A percentile compares a stretch with the other conserved stretches of the same genome.
phyloP scores from a whole-genome alignment of 495 filamentous ascomycete species.

The Chlorociboria aeruginascens region DNA sequence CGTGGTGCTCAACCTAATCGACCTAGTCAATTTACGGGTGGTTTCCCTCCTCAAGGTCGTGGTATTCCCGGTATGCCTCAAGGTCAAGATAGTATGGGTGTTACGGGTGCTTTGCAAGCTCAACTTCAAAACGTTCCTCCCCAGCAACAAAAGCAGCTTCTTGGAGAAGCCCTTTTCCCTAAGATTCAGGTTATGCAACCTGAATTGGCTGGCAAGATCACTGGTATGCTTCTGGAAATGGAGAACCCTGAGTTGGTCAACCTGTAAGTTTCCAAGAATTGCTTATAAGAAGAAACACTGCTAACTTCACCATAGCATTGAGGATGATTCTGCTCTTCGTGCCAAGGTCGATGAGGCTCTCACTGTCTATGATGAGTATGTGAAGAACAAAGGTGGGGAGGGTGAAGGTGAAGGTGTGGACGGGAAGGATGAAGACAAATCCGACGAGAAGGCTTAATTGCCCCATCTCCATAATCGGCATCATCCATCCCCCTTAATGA shows the following conservation, averaged over 20 bases:
- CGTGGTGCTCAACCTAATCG: slow-evolving; percentile 27
- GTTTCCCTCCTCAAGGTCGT: slow-evolving; percentile 25
- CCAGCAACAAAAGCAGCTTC: slow-evolving; percentile 88
- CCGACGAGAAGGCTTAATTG: slow-evolving; percentile 43
- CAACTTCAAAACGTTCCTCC: slow-evolving; percentile 30
- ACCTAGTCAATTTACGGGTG: slow-evolving; percentile 30
- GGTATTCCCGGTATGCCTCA: slow-evolving; percentile 22
- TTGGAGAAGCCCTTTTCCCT: slow-evolving; percentile 94
- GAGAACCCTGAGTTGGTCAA: slow-evolving; percentile 85
- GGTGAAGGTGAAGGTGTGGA: slow-evolving; percentile 28
- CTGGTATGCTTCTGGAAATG: slow-evolving; percentile 99
- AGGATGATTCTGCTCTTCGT: slow-evolving; percentile 79
- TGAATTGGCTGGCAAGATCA: slow-evolving; percentile 96
- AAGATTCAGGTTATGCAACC: slow-evolving; percentile 93
- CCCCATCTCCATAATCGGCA: slow-evolving; percentile 11
- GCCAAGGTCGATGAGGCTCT: slow-evolving; percentile 96
- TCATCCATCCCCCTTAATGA: slow-evolving; percentile 17
- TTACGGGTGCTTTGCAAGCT: slow-evolving; percentile 31
- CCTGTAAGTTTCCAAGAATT: slow-evolving; percentile 60
- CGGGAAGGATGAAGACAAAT: slow-evolving; percentile 39
- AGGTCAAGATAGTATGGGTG: slow-evolving; percentile 22
- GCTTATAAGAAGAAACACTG: background rate
- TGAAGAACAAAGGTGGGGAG: slow-evolving; percentile 53
- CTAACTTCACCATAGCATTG: slow-evolving; percentile 46
- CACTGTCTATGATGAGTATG: slow-evolving; percentile 94